Evolutionary conservation across 208 protist species (phyloP).

Genomic region (Novymonas esmeraldas): DNA sequence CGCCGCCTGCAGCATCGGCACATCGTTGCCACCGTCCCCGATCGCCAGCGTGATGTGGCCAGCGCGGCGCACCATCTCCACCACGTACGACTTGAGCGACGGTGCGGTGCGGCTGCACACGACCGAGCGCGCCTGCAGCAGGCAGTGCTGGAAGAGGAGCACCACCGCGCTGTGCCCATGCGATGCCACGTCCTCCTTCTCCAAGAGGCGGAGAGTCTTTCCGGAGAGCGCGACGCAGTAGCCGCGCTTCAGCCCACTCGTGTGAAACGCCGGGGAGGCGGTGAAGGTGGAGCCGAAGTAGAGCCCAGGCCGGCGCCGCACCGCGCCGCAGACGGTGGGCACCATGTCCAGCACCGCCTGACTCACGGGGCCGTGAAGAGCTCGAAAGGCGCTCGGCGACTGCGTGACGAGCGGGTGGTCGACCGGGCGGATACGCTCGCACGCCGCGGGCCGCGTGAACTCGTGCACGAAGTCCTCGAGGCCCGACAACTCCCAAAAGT

Average conservation of each 20-base stretch:
- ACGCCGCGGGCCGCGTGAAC: constrained; percentile 44
- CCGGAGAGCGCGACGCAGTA: constrained; percentile 61
- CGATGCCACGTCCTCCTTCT: constrained; percentile 27
- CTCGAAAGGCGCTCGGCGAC: constrained; percentile 21
- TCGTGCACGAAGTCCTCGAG: constrained; percentile 61
- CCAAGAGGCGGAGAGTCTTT: constrained; percentile 54
- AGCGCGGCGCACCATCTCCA: constrained; percentile 54
- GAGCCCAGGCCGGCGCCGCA: constrained; percentile 8
- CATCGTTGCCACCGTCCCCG: constrained; percentile 96
- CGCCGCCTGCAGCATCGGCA: constrained; percentile 94
- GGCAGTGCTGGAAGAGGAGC: constrained; percentile 42
- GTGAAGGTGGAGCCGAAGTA: constrained; percentile 23
- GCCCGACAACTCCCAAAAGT: constrained; percentile 46
- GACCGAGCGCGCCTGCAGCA: constrained; percentile 61
- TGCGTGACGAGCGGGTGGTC: constrained; percentile 39
- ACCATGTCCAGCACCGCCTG: constrained; percentile 15
- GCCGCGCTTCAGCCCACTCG: constrained; percentile 18
- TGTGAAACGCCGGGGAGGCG: constrained; percentile 8
- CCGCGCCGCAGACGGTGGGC: constrained; percentile 20
- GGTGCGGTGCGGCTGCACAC: constrained; percentile 78
- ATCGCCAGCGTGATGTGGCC: constrained; percentile 86
- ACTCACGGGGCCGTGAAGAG: constrained; percentile 20
- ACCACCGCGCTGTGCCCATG: constrained; percentile 36
- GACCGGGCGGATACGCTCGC: constrained; percentile 42
- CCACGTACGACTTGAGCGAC: constrained; percentile 70